Percentiles rank a stretch among this genome's conserved stretches.
phyloP scores from a whole-genome alignment of 768 basidiomycete genomes.

The Hortiboletus campestris region DNA sequence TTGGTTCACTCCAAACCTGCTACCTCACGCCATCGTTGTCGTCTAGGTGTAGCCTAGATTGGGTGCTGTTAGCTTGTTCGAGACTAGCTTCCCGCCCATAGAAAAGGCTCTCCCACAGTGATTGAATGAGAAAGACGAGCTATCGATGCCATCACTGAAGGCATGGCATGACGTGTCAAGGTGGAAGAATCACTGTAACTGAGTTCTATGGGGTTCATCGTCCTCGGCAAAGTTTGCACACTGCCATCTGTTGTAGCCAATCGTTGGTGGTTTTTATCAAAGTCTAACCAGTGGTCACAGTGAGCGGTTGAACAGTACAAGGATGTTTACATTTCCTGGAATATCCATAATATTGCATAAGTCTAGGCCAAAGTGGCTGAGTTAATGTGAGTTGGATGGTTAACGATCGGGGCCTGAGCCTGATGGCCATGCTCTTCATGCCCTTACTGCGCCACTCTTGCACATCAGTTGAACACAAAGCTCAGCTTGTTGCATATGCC shows the following conservation, averaged over 20 bases:
- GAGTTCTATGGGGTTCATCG: too few species aligned
- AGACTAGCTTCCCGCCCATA: not conserved
- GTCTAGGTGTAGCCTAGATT: not conserved
- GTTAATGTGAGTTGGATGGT: not conserved
- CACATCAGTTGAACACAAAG: conserved; percentile 6
- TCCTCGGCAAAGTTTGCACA: too few species aligned
- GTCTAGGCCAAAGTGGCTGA: not conserved
- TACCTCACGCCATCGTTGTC: too few species aligned
- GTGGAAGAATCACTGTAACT: too few species aligned
- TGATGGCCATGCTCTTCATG: not conserved
- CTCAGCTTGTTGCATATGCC: not conserved
- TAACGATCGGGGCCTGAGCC: not conserved
- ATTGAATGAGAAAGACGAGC: too few species aligned
- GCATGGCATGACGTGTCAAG: too few species aligned
- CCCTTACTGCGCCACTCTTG: not conserved
- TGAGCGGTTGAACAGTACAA: not conserved
- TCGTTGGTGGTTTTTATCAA: too few species aligned
- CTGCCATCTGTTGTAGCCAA: too few species aligned
- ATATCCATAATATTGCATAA: not conserved
- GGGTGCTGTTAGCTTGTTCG: not conserved
- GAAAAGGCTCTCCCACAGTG: not conserved
- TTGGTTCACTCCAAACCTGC: not conserved
- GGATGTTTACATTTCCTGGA: not conserved
- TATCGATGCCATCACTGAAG: too few species aligned
- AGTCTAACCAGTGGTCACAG: not conserved